These are phyloP conservation scores for Rhododendron henanense DNA, from an alignment of 148 eudicot species.

Conservation along the genomic window DNA sequence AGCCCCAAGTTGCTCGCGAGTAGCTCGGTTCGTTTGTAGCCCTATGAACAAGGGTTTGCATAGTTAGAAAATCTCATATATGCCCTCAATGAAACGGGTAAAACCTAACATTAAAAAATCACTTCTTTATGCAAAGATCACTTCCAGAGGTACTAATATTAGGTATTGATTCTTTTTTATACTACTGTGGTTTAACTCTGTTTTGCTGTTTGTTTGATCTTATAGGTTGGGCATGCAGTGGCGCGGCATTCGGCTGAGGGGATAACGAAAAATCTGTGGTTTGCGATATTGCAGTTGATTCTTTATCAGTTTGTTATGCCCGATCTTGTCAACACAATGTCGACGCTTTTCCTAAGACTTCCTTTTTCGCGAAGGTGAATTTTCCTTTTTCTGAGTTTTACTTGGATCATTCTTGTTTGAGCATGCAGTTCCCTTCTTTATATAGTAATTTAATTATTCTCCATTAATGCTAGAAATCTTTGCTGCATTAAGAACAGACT, in stretches of 20 bases:
- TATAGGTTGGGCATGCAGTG: conserved; percentile 85
- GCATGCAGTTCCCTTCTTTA: background rate
- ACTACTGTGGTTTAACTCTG: conserved; percentile 4
- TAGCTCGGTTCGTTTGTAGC: no score
- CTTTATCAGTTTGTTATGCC: conserved; percentile 74
- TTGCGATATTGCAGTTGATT: conserved; percentile 63
- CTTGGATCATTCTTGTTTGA: background rate
- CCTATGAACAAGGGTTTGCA: background rate
- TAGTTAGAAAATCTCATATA: background rate
- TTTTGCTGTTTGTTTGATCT: conserved; percentile 7
- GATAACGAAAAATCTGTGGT: conserved; percentile 69
- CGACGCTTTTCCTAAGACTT: conserved; percentile 54
- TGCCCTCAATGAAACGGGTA: background rate
- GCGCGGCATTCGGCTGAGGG: conserved; percentile 83
- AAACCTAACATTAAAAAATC: background rate
- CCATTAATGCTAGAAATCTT: background rate
- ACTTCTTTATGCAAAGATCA: background rate
- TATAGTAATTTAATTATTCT: background rate
- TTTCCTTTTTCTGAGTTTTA: background rate
- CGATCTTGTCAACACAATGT: conserved; percentile 76
- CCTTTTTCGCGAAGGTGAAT: conserved; percentile 79
- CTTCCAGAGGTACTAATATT: background rate
- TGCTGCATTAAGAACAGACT: background rate
- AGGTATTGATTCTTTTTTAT: background rate
- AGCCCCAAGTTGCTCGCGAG: no score